Evolutionary conservation across 129 eudicot genomes (phyloP).

Genomic region (Centella asiatica): DNA sequence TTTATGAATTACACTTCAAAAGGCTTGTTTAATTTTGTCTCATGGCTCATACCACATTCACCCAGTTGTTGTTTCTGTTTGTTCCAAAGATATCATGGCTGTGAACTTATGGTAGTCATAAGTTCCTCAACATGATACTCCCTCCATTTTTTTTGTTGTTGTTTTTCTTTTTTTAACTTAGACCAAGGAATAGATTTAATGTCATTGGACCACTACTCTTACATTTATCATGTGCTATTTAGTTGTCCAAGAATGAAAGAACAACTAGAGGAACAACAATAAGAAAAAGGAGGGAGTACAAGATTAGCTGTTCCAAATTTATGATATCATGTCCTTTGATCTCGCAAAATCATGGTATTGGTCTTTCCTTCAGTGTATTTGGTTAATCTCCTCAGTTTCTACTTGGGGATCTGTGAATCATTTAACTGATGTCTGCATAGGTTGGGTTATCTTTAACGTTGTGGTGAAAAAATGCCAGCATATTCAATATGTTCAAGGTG

Average conservation of each 20-base stretch:
- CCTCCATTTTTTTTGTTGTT: no score
- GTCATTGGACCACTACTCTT: no score
- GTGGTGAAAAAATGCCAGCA: not conserved
- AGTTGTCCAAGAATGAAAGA: no score
- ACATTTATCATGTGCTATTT: no score
- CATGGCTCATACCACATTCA: no score
- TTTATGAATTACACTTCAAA: not conserved
- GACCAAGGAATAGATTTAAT: no score
- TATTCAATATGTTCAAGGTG: not conserved
- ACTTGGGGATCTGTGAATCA: not conserved
- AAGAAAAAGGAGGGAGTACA: no score
- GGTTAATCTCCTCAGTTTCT: not conserved
- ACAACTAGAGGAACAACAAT: no score
- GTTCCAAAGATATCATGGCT: not conserved
- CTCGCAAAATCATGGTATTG: no score
- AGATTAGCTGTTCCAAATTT: not conserved
- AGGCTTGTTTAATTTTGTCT: no score
- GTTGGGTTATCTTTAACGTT: not conserved
- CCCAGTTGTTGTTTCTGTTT: not conserved
- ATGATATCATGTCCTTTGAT: no score
- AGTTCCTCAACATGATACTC: not conserved
- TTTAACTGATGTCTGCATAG: not conserved
- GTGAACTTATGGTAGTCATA: not conserved
- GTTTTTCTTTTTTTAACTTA: no score
- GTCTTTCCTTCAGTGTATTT: not conserved